Evolutionary conservation across 2,329 filamentous ascomycete species (phyloP).

Genomic region (Trichoderma breve): DNA sequence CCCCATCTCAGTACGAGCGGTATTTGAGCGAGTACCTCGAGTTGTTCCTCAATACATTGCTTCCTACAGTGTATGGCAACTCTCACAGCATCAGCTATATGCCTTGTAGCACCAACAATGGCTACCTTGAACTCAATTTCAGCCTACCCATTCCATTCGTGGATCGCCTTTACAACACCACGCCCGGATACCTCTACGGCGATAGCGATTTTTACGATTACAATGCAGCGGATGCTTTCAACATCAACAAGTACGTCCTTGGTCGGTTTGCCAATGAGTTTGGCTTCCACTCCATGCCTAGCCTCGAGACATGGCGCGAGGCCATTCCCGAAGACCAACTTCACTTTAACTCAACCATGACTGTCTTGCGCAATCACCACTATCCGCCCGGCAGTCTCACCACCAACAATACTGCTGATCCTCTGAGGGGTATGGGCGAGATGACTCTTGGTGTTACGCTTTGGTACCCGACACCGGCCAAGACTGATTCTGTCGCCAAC

Average conservation of each 20-base stretch:
- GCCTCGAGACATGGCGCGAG: conserved; percentile 7
- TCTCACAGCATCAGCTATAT: conserved; percentile 10
- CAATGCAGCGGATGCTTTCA: neutral
- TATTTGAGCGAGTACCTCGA: neutral
- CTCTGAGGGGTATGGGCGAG: conserved; percentile 3
- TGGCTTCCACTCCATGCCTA: conserved; percentile 7
- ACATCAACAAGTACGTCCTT: conserved; percentile 3
- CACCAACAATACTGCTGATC: neutral
- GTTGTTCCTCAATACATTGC: conserved; percentile 1
- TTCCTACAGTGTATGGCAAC: neutral
- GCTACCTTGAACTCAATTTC: conserved; percentile 8
- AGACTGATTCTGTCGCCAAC: neutral
- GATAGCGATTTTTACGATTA: conserved; percentile 10
- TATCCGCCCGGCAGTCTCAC: neutral
- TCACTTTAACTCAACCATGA: conserved; percentile 4
- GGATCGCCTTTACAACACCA: conserved; percentile 5
- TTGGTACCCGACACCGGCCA: neutral
- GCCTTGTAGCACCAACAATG: conserved; percentile 8
- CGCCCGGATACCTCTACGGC: conserved; percentile 1
- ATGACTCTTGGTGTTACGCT: neutral
- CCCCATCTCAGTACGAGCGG: neutral
- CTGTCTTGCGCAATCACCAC: neutral
- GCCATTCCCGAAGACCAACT: neutral
- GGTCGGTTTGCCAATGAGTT: conserved; percentile 7
- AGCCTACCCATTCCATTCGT: conserved; percentile 3